Conservation (phyloP, 225 moss, liverwort and hornwort genomes). For the Pleurozium schreberi region DNA sequence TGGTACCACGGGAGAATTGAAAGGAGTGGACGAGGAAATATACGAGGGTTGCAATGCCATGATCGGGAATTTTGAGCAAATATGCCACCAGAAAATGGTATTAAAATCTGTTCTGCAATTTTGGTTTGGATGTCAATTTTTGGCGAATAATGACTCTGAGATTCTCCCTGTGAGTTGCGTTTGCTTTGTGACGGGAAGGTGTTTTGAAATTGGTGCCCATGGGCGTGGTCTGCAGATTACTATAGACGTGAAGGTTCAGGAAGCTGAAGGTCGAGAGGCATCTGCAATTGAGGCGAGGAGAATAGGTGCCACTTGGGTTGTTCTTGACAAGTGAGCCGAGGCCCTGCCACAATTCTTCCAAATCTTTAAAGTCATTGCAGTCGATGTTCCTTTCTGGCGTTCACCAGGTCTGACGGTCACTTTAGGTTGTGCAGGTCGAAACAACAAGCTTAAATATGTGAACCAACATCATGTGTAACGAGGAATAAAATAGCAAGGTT, state of each 20-base stretch:
- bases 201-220: neutral
- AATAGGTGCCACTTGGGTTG: constrained; percentile 53
- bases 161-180: neutral
- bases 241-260: constrained; percentile 32
- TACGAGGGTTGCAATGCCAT: constrained; percentile 28
- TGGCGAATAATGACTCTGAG: neutral
- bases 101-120: neutral
- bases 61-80: constrained; percentile 24
- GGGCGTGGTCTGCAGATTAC: constrained; percentile 25
- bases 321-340: constrained; percentile 35
- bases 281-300: constrained; percentile 27
- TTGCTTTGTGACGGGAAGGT: neutral
- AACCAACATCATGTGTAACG: neutral
- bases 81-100: constrained; percentile 38
- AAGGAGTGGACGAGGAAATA: constrained; percentile 25
- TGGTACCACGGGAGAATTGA: constrained; percentile 12
- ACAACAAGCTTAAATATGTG: neutral
- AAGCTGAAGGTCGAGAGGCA: constrained; percentile 34
- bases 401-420: neutral
- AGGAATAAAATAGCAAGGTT: neutral
- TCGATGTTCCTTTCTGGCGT: neutral
- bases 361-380: neutral
- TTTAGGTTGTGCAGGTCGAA: neutral
- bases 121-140: neutral
- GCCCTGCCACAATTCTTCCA: neutral